Conservation (phyloP, 1,284 basidiomycete genomes). For the Golubevia pallescens region DNA sequence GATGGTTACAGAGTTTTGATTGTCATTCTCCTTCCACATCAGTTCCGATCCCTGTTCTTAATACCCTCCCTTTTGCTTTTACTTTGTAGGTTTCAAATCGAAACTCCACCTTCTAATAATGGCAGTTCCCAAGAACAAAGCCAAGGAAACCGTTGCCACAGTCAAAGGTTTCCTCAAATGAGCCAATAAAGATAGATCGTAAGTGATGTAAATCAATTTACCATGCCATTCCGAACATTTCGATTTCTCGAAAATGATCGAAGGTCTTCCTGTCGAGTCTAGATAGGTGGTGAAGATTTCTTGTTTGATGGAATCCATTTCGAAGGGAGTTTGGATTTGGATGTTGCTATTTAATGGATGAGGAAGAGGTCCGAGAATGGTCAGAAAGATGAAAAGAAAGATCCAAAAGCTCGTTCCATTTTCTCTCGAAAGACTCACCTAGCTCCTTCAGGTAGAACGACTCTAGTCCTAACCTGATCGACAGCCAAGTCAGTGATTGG, state of each 20-base stretch:
- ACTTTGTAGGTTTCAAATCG: conserved; percentile 19
- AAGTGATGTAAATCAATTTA: conserved; percentile 19
- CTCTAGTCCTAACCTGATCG: conserved; percentile 77
- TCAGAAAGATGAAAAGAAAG: not conserved
- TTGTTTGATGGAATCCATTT: conserved; percentile 71
- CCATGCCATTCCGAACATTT: conserved; percentile 80
- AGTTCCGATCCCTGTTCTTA: too few relatives aligned
- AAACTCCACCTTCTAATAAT: conserved; percentile 25
- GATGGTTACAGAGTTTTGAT: too few relatives aligned
- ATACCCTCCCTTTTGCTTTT: too few relatives aligned
- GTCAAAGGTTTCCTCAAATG: conserved; percentile 35
- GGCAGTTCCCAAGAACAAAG: conserved; percentile 17
- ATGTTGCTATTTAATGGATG: conserved; percentile 71
- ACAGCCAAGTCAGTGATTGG: conserved; percentile 80
- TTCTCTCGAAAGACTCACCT: conserved; percentile 73
- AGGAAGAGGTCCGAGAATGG: not conserved
- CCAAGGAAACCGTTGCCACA: conserved; percentile 16
- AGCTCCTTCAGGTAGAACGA: conserved; percentile 92
- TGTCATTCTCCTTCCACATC: too few relatives aligned
- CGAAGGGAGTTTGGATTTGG: conserved; percentile 78
- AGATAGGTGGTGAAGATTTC: conserved; percentile 83
- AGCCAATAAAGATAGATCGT: conserved; percentile 22
- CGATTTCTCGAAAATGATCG: conserved; percentile 76
- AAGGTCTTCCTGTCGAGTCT: conserved; percentile 87
- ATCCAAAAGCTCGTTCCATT: too few relatives aligned